Evolutionary conservation across 257 asterid genomes (phyloP).

Genomic region (Ilex asprella): DNA sequence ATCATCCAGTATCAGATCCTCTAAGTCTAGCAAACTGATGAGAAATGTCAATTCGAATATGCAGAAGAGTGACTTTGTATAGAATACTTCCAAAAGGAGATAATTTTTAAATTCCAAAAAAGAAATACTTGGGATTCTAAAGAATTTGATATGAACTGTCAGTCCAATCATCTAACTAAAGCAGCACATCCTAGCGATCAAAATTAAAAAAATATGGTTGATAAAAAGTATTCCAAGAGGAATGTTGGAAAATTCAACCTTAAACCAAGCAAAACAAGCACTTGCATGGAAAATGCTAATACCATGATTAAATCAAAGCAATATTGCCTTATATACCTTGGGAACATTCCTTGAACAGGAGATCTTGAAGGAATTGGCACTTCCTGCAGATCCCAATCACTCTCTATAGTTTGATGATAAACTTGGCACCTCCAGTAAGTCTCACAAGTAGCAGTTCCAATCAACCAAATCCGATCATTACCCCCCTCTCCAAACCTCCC

Average conservation of each 20-base stretch:
- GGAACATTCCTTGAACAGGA: conserved; percentile 64
- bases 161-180: neutral
- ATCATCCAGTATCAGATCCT: neutral
- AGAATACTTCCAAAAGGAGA: conserved; percentile 10
- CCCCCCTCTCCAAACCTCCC: conserved; percentile 28
- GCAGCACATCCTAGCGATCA: too few relatives aligned
- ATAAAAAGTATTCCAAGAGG: too few relatives aligned
- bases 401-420: conserved; percentile 91
- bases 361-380: conserved; percentile 76
- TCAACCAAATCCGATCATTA: conserved; percentile 53
- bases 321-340: conserved; percentile 43
- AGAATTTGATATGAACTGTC: conserved; percentile 12
- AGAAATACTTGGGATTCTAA: conserved; percentile 1
- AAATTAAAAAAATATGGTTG: too few relatives aligned
- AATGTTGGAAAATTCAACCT: too few relatives aligned
- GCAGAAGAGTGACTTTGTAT: neutral
- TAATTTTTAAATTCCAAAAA: neutral
- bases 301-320: conserved; percentile 2
- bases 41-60: neutral
- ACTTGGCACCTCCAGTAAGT: conserved; percentile 92
- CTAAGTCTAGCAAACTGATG: neutral
- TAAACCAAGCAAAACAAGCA: too few relatives aligned
- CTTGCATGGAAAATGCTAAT: neutral
- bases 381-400: conserved; percentile 95
- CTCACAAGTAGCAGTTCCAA: conserved; percentile 96